Conservation (phyloP, 805 yeast genomes). For the Candida methanosorbosa region DNA sequence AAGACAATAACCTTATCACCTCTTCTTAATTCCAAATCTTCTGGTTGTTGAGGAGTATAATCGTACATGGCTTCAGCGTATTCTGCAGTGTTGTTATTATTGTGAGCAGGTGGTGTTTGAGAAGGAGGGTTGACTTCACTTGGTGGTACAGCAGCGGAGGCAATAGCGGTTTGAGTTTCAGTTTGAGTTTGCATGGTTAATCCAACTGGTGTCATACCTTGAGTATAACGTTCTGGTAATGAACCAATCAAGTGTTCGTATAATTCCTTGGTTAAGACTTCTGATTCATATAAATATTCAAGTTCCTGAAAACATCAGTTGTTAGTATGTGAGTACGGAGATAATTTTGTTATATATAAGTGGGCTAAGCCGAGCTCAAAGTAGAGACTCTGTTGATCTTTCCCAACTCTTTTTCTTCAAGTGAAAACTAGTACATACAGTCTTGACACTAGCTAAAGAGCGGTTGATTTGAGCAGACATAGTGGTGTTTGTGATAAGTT, state of each 20-base stretch:
- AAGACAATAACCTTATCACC: conserved; percentile 67
- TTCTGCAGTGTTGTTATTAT: conserved; percentile 15
- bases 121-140: conserved; percentile 5
- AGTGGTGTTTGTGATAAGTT: not conserved
- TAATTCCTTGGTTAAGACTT: conserved; percentile 53
- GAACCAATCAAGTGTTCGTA: conserved; percentile 39
- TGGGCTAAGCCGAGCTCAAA: too few species aligned
- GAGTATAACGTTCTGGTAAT: conserved; percentile 50
- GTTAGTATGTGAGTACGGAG: too few species aligned
- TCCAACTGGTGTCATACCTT: conserved; percentile 42
- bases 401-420: too few species aligned
- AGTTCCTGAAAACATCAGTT: conserved; percentile 39
- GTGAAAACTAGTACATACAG: conserved; percentile 30
- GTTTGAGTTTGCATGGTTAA: conserved; percentile 18
- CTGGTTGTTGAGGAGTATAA: conserved; percentile 65
- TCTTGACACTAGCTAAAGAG: conserved; percentile 63
- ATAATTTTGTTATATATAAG: too few species aligned
- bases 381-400: not conserved
- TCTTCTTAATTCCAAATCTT: conserved; percentile 53
- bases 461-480: conserved; percentile 61
- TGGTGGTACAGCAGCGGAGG: conserved; percentile 4
- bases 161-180: conserved; percentile 18
- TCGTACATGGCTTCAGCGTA: conserved; percentile 66
- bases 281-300: conserved; percentile 69
- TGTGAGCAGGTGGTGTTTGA: conserved; percentile 1